Evolutionary conservation across 139 green algal species (phyloP), one percentile per base, ranked within the genome.

Genomic region (Trebouxia sp.): DNA sequence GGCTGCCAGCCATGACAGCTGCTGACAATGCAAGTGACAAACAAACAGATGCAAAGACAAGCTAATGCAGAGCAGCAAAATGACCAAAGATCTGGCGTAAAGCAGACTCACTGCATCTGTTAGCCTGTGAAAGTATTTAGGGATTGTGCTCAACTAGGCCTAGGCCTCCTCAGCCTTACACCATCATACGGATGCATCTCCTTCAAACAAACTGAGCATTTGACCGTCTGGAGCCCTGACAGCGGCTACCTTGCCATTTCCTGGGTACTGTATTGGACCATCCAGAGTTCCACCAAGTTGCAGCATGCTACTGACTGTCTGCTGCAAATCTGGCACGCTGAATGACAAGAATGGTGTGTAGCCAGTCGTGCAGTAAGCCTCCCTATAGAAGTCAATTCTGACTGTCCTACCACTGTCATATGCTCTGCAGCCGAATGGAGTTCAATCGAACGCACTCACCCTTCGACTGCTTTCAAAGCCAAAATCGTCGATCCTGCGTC

Each of bases 271-370:
- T 17, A 96, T 92, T 11, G 84, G 56, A 1, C 93, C 93, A 39
- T 96, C 93, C 85, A 96, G 78, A 3, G 47, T 45, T 11, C 80
- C 93, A 9, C 92, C 92, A 78, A 92, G 50, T 22, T 83, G 43
- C 7, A 96, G 65, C 78, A 94, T 75, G 0, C 74, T 75, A 55
- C 85, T 84, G 55, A 96, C 47, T 12, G 85, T 92, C 5, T 66
- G 65, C 48, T 96, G 85, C 39, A 96, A 53, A 79, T 97, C 92
- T 0, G 78, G n/a, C 35, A 96, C 92, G 15, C 86, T 80, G 66
- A 96, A 96, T 0, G 82, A 65, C 28, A 96, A 79, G 30, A 94
- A 86, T 9, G 90, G 88, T 24, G 81, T 85, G 78, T 94, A 97
- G 32, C 92, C 88, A 8, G 76, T 84, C 17, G 69, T 88, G 78